Base-by-base conservation (phyloP, 1,284 basidiomycete genomes). In the Meira miltonrushii region DNA sequence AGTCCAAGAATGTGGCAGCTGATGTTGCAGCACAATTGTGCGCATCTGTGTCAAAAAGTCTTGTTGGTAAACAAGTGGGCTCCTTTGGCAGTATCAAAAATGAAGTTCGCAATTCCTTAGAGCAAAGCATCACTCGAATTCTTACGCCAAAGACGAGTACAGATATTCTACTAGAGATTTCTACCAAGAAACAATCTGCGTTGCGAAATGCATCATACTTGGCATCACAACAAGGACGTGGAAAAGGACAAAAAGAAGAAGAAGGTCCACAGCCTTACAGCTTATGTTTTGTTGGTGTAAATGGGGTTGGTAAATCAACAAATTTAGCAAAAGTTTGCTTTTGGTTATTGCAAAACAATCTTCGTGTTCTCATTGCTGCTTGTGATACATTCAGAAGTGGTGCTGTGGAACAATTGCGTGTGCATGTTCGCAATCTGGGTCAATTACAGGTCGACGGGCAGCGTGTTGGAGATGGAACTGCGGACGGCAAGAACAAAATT, bases 381-480 rank as follows among this genome's bases (percentile, higher is more conserved):
- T 98, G 95, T 75, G 95, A 99, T 79, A 98, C 95, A 2, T 99
- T 99, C 83, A 83, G 93, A 84, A 91, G 89, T 73, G 95, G 95
- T 37, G 95, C 95, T 0, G 94, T 99, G 40, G 95, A 99, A 79
- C 95, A 99, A 79, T 83, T 99, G 33, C 85, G 93, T 8, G 92
- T 96, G 8, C 95, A 98, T 79, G 94, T 97, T 19, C 85, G 91
- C 57, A 99, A 99, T 79, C 80, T 99, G 62, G 86, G 91, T 52
- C 89, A 90, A 84, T 82, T 98, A 38, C 63, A 69, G n/a, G 67
- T 77, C 6, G 72, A 70, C 33, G 66, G 65, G 3, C 54, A 41
- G 6, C 55, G 51, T 4, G 68, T 69, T 11, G 54, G 49, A 11
- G 59, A 61, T 15, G 51, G 55, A 13, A 48, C 40, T 21, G 52